Percentiles rank a stretch among this genome's conserved stretches.
These are phyloP conservation scores for Marasmius oreades DNA, from an alignment of 1,284 basidiomycete species.

Conservation along the genomic window DNA sequence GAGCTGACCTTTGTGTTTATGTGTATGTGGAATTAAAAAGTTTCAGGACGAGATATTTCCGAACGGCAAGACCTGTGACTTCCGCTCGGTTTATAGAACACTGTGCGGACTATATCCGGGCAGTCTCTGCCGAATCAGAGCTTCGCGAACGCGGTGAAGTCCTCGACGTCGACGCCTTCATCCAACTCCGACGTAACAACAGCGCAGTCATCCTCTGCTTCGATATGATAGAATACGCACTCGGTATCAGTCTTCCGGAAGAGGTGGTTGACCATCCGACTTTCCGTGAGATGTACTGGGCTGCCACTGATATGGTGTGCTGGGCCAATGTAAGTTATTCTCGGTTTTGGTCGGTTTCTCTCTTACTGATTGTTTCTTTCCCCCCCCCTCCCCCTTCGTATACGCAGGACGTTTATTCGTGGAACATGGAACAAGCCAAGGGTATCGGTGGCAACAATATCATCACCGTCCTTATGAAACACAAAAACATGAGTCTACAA, in stretches of 20 bases:
- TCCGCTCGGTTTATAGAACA: slow-evolving; percentile 49
- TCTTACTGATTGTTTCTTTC: slow-evolving; percentile 2
- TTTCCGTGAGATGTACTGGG: slow-evolving; percentile 53
- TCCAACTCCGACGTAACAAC: slow-evolving; percentile 58
- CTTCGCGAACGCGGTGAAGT: slow-evolving; percentile 54
- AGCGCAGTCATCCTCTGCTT: slow-evolving; percentile 64
- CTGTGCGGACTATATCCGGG: slow-evolving; percentile 53
- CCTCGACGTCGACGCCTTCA: slow-evolving; percentile 49
- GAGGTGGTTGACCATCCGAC: slow-evolving; percentile 52
- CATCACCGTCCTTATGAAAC: slow-evolving; percentile 63
- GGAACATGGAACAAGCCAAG: slow-evolving; percentile 69
- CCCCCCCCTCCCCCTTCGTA: neutral
- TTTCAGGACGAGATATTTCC: slow-evolving; percentile 48
- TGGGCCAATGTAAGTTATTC: slow-evolving; percentile 58
- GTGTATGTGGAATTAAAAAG: slow-evolving; percentile 34
- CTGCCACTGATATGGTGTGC: slow-evolving; percentile 63
- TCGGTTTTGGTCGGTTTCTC: neutral
- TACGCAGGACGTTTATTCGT: slow-evolving; percentile 64
- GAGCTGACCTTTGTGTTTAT: slow-evolving; percentile 2
- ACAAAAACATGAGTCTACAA: slow-evolving; percentile 48
- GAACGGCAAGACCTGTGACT: slow-evolving; percentile 39
- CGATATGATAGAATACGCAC: slow-evolving; percentile 55
- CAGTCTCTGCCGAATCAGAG: slow-evolving; percentile 55
- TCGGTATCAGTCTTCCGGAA: slow-evolving; percentile 61
- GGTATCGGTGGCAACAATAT: slow-evolving; percentile 66